Percentiles rank a stretch among this genome's conserved stretches.
Conservation (phyloP, 306 rosid genomes). For the Trifolium fragiferum region DNA sequence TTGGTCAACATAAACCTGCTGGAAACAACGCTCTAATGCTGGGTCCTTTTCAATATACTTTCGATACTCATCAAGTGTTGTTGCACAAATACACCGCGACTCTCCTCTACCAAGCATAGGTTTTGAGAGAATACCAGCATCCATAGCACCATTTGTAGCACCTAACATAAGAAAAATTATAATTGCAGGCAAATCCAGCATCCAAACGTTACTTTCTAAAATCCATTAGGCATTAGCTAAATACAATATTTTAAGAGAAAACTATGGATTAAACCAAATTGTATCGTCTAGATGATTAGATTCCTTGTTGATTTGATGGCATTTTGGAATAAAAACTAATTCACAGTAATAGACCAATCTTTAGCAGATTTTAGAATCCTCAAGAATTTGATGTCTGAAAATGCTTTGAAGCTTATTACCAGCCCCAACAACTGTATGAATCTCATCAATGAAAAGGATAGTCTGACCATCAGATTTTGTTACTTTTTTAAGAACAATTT, state of each 20-base stretch:
- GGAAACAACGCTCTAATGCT: constrained; percentile 95
- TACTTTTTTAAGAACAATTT: constrained; percentile 96
- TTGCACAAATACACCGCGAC: constrained; percentile 93
- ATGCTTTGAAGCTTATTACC: constrained; percentile 57
- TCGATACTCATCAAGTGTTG: constrained; percentile 90
- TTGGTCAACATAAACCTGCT: constrained; percentile 97
- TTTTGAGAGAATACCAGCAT: constrained; percentile 96
- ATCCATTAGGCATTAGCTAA: background rate
- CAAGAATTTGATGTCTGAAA: constrained; percentile 9
- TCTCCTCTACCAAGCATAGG: constrained; percentile 99
- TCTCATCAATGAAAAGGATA: constrained; percentile 92
- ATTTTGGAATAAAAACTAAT: background rate
- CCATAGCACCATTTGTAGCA: constrained; percentile 99
- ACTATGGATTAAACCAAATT: constrained; percentile 5
- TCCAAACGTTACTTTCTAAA: constrained; percentile 22
- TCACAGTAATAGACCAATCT: background rate
- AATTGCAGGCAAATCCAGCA: constrained; percentile 21
- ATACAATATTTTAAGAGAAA: constrained; percentile 3
- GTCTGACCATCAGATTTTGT: constrained; percentile 97
- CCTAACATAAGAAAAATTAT: constrained; percentile 54
- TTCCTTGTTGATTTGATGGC: background rate
- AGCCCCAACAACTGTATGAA: constrained; percentile 98
- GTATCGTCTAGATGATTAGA: constrained; percentile 26
- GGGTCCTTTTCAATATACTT: constrained; percentile 97
- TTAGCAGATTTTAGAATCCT: constrained; percentile 3